A percentile compares a stretch with the other conserved stretches of the same genome.
These are phyloP conservation scores for Pleurotus tuber-regium DNA, from an alignment of 768 basidiomycete genomes.

Conservation along the genomic window DNA sequence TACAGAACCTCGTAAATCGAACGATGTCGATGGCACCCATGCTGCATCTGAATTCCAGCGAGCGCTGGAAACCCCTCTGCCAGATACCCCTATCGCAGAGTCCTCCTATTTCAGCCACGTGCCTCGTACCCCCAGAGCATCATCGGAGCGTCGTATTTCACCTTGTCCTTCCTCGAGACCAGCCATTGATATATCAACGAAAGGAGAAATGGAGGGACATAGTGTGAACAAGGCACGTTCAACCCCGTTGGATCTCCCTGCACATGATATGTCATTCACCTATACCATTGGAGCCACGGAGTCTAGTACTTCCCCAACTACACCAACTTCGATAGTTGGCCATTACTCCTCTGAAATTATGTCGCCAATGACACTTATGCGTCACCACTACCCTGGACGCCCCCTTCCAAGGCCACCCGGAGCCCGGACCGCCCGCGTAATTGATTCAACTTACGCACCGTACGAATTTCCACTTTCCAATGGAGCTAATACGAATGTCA, in stretches of 20 bases:
- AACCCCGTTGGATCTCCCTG: too few species aligned
- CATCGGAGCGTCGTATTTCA: background rate
- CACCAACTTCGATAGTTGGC: background rate
- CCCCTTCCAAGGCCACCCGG: slow-evolving; percentile 52
- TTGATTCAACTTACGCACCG: slow-evolving; percentile 35
- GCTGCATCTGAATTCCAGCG: slow-evolving; percentile 4
- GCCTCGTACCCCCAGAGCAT: background rate
- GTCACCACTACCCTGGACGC: slow-evolving; percentile 52
- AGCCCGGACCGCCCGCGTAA: slow-evolving; percentile 16
- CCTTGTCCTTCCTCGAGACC: slow-evolving; percentile 1
- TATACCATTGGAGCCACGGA: background rate
- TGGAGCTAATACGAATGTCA: slow-evolving; percentile 11
- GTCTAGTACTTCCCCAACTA: background rate
- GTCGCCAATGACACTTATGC: slow-evolving; percentile 23
- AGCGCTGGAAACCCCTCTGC: slow-evolving; percentile 6
- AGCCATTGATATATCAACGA: too few species aligned
- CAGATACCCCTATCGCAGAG: background rate
- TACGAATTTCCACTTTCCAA: slow-evolving; percentile 18
- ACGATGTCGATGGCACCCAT: background rate
- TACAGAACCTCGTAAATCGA: background rate
- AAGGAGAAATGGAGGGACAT: too few species aligned
- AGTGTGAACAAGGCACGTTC: too few species aligned
- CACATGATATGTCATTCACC: too few species aligned
- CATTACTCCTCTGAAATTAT: slow-evolving; percentile 4
- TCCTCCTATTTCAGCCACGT: slow-evolving; percentile 5